Percentiles rank a stretch among this genome's conserved stretches.
Conservation (phyloP, 2,329 filamentous ascomycete genomes). For the Phyllosticta citribraziliensis region DNA sequence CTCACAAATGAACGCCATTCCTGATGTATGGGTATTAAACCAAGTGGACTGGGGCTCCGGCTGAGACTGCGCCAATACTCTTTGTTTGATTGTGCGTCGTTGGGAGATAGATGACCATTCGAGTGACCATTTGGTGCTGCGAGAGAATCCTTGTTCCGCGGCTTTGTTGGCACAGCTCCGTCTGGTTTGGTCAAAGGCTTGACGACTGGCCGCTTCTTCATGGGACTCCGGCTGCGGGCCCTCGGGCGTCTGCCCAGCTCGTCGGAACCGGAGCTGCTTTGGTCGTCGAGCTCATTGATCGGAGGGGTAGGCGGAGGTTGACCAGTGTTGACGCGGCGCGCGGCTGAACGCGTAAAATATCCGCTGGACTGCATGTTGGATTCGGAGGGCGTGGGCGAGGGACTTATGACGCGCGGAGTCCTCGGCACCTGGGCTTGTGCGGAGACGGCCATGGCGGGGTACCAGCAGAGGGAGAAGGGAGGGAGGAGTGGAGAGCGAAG, state of each 20-base stretch:
- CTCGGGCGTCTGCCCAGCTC: constrained; percentile 49
- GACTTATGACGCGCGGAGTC: constrained; percentile 81
- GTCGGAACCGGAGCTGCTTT: constrained; percentile 44
- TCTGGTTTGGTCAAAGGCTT: constrained; percentile 21
- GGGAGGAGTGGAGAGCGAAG: constrained; percentile 46
- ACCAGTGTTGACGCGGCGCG: constrained; percentile 46
- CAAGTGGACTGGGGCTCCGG: constrained; percentile 82
- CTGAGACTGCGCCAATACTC: constrained; percentile 83
- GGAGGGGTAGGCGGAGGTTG: constrained; percentile 46
- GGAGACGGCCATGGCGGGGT: constrained; percentile 34
- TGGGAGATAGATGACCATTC: constrained; percentile 64
- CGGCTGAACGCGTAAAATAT: constrained; percentile 69
- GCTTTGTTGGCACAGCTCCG: constrained; percentile 19
- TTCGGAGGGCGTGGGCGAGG: constrained; percentile 66
- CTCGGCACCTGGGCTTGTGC: constrained; percentile 54
- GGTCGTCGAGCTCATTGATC: constrained; percentile 49
- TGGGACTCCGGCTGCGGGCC: constrained; percentile 62
- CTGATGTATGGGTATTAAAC: constrained; percentile 87
- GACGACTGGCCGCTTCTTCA: constrained; percentile 13
- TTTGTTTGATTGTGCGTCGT: constrained; percentile 44
- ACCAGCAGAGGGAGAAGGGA: constrained; percentile 40
- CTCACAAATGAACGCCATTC: constrained; percentile 79
- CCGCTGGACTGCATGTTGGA: constrained; percentile 31
- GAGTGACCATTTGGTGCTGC: constrained; percentile 33
- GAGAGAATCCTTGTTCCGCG: constrained; percentile 28